Evolutionary conservation across 2,329 filamentous ascomycete genomes (phyloP).

Genomic region (Orbilia oligospora): DNA sequence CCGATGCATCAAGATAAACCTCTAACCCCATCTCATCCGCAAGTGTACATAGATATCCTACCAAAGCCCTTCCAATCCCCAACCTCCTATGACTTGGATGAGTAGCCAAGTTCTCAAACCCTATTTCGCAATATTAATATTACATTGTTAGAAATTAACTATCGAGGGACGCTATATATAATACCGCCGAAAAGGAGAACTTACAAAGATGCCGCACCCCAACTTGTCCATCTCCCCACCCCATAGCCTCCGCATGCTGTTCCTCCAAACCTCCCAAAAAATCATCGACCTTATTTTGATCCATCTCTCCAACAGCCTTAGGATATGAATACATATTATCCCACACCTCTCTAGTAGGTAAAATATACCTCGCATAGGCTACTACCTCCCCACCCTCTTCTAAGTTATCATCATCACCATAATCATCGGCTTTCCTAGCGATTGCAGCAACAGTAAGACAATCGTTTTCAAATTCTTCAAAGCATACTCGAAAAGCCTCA

Average conservation of each 20-base stretch:
- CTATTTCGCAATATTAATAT: slow-evolving; percentile 4
- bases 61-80: slow-evolving; percentile 37
- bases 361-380: slow-evolving; percentile 30
- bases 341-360: slow-evolving; percentile 36
- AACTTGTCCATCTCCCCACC: neutral
- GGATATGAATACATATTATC: slow-evolving; percentile 50
- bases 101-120: slow-evolving; percentile 41
- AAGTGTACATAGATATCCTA: slow-evolving; percentile 28
- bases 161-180: too few species aligned
- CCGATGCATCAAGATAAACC: slow-evolving; percentile 36
- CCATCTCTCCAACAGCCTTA: slow-evolving; percentile 36
- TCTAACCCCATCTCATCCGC: slow-evolving; percentile 31
- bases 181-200: too few species aligned
- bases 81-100: slow-evolving; percentile 29
- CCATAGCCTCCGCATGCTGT: slow-evolving; percentile 31
- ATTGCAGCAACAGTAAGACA: slow-evolving; percentile 18
- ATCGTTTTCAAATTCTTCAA: slow-evolving; percentile 27
- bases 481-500: slow-evolving; percentile 39
- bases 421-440: neutral
- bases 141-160: too few species aligned
- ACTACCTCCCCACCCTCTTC: slow-evolving; percentile 2
- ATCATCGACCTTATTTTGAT: slow-evolving; percentile 19
- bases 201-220: slow-evolving; percentile 38
- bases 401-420: neutral
- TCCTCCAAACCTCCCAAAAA: slow-evolving; percentile 29